Conservation (phyloP, 768 basidiomycete species). For the Nidularia sp. region DNA sequence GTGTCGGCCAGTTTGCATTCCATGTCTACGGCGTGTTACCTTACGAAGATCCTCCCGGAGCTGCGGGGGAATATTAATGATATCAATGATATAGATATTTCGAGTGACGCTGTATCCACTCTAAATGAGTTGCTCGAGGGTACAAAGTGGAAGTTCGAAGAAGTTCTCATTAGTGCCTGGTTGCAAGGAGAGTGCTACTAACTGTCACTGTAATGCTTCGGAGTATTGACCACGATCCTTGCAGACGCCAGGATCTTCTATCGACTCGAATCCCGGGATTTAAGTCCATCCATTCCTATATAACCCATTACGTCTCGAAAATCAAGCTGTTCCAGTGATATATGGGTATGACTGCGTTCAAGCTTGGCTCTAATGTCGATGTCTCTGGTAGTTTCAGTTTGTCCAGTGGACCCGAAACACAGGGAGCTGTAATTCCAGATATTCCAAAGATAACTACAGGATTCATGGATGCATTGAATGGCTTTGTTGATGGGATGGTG, state of each 20-base stretch:
- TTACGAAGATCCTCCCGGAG: constrained; percentile 77
- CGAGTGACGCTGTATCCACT: constrained; percentile 63
- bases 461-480: constrained; percentile 82
- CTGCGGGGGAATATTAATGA: constrained; percentile 86
- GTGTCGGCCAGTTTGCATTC: constrained; percentile 79
- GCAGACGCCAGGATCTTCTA: constrained; percentile 82
- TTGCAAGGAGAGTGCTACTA: constrained; percentile 56
- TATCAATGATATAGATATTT: constrained; percentile 73
- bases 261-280: constrained; percentile 82
- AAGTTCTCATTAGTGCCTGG: constrained; percentile 78
- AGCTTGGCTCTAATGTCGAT: constrained; percentile 75
- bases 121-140: constrained; percentile 76
- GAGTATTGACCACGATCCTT: not conserved
- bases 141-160: constrained; percentile 83
- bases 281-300: constrained; percentile 58
- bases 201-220: too few relatives aligned
- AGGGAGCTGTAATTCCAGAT: constrained; percentile 55
- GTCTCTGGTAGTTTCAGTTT: constrained; percentile 34
- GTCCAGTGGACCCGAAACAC: constrained; percentile 48
- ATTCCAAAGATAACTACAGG: constrained; percentile 80
- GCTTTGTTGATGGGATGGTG: constrained; percentile 82
- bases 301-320: constrained; percentile 72
- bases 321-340: constrained; percentile 82
- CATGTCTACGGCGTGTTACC: constrained; percentile 76
- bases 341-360: constrained; percentile 70